Conservation (phyloP, 805 yeast genomes). For the Nakazawaea anatomiae region DNA sequence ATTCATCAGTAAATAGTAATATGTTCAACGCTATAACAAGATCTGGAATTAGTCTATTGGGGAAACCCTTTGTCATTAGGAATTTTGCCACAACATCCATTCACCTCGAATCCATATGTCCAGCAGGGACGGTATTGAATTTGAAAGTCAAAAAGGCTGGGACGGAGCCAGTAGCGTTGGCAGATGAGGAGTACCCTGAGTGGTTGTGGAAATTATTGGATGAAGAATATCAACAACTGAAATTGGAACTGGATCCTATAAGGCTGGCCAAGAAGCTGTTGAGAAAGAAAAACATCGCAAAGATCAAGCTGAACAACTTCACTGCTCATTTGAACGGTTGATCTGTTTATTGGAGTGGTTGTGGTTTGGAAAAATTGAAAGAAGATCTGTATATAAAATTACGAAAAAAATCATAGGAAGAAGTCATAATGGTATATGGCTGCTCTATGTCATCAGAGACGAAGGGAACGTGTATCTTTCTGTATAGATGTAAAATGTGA, state of each 20-base stretch:
- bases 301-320: slow-evolving; percentile 77
- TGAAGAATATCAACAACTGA: slow-evolving; percentile 48
- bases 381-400: too few species aligned
- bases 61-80: not conserved
- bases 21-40: not conserved
- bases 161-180: slow-evolving; percentile 83
- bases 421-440: too few species aligned
- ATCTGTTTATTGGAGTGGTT: too few species aligned
- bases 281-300: slow-evolving; percentile 59
- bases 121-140: slow-evolving; percentile 68
- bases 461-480: too few species aligned
- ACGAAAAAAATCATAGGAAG: too few species aligned
- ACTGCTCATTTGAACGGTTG: slow-evolving; percentile 41
- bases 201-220: slow-evolving; percentile 92
- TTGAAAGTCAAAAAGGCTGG: slow-evolving; percentile 73
- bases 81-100: slow-evolving; percentile 15
- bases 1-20: too few species aligned
- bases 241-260: slow-evolving; percentile 54
- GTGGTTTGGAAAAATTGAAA: too few species aligned
- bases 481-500: too few species aligned
- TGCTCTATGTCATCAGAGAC: too few species aligned
- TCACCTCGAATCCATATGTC: slow-evolving; percentile 41
- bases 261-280: slow-evolving; percentile 65
- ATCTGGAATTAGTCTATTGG: not conserved
- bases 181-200: slow-evolving; percentile 84